Conservation (phyloP, 2,329 filamentous ascomycete genomes). For the Aureobasidium leucospermi region DNA sequence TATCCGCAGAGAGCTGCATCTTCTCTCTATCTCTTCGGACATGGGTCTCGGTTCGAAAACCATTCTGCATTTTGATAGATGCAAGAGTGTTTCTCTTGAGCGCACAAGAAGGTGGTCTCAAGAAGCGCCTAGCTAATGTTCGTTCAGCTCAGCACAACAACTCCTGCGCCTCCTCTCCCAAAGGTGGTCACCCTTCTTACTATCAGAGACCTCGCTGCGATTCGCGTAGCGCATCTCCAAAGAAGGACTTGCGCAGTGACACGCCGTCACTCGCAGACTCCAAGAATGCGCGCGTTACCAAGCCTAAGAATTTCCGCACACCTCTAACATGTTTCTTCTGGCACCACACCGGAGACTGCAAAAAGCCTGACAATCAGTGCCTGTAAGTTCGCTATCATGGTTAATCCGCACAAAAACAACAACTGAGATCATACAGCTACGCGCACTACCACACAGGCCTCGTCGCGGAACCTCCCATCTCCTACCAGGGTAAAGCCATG, state of each 20-base stretch:
- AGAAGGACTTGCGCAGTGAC: neutral
- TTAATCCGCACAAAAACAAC: too few species aligned
- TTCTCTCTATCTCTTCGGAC: too few species aligned
- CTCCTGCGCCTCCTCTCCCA: too few species aligned
- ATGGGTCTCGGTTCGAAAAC: too few species aligned
- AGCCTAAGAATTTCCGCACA: neutral
- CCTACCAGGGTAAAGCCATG: neutral
- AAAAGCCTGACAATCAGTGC: conserved; percentile 8
- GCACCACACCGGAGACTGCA: conserved; percentile 5
- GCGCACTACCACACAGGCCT: conserved; percentile 7
- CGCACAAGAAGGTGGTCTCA: too few species aligned
- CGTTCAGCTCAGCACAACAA: too few species aligned
- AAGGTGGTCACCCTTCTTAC: too few species aligned
- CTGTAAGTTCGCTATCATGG: neutral
- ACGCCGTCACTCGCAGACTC: neutral
- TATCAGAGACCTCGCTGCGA: neutral
- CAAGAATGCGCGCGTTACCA: neutral
- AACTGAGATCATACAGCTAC: neutral
- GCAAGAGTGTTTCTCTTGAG: too few species aligned
- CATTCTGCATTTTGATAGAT: too few species aligned
- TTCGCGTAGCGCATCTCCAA: neutral
- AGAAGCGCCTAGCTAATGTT: too few species aligned
- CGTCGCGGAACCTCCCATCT: neutral
- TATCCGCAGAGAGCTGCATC: too few species aligned
- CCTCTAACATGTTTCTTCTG: conserved; percentile 15